Conservation (phyloP, 2,329 filamentous ascomycete species). For the Cercospora nicotianae region DNA sequence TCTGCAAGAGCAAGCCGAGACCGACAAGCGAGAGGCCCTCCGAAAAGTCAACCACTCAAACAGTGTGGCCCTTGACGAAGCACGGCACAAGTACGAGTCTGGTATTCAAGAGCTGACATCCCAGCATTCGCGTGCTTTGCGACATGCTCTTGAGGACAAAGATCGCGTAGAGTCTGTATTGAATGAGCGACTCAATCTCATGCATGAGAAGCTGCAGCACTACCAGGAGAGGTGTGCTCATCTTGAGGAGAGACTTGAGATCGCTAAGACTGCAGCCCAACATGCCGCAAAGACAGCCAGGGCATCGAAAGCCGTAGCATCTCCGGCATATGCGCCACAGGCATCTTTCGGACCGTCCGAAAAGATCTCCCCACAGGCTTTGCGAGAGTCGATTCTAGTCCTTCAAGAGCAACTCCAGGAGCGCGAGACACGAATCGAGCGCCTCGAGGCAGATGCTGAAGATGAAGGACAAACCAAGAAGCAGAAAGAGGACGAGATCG, state of each 20-base stretch:
- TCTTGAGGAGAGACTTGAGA: conserved; percentile 86
- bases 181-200: conserved; percentile 75
- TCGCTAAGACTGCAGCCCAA: conserved; percentile 81
- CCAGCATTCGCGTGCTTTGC: conserved; percentile 55
- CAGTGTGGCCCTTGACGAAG: conserved; percentile 55
- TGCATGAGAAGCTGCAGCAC: conserved; percentile 80
- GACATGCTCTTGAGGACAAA: conserved; percentile 69
- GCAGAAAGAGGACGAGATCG: conserved; percentile 91
- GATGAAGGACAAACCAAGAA: conserved; percentile 80
- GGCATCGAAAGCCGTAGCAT: conserved; percentile 23
- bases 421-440: conserved; percentile 85
- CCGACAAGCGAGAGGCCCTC: conserved; percentile 62
- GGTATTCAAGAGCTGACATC: conserved; percentile 52
- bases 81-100: conserved; percentile 56
- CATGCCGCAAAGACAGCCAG: conserved; percentile 71
- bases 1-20: conserved; percentile 76
- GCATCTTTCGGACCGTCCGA: conserved; percentile 59
- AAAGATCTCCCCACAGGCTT: conserved; percentile 89
- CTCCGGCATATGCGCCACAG: conserved; percentile 40
- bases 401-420: conserved; percentile 95
- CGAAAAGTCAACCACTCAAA: conserved; percentile 57
- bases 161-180: conserved; percentile 77
- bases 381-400: conserved; percentile 93
- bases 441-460: conserved; percentile 75
- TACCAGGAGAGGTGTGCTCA: conserved; percentile 81